phyloP scores from a whole-genome alignment of 1,284 basidiomycete genomes.

The Anthracocystis setariae region DNA sequence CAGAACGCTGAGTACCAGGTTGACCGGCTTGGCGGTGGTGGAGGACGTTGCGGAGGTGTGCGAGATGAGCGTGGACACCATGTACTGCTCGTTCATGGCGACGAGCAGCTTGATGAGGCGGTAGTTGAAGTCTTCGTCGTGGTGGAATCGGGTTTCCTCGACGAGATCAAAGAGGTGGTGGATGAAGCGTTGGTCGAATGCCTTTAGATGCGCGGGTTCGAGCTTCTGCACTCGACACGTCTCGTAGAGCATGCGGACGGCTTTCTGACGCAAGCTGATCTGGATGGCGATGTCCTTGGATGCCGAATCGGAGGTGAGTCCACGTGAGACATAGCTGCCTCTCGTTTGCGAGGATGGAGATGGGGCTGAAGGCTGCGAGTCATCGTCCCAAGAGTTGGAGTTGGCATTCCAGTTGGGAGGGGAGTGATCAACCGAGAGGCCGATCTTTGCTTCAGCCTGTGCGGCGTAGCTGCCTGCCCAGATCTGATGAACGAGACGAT shows the following conservation, averaged over 20 bases:
- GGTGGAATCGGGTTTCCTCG: constrained; percentile 85
- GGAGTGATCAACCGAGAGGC: constrained; percentile 15
- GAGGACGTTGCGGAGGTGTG: constrained; percentile 65
- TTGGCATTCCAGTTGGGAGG: constrained; percentile 18
- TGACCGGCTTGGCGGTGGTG: constrained; percentile 67
- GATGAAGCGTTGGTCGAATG: constrained; percentile 81
- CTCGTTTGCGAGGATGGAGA: background rate
- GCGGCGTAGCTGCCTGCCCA: constrained; percentile 66
- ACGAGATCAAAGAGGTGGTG: constrained; percentile 92
- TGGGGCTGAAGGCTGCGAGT: background rate
- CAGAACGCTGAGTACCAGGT: constrained; percentile 84
- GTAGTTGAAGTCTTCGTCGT: constrained; percentile 75
- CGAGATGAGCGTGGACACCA: constrained; percentile 76
- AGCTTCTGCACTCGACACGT: constrained; percentile 61
- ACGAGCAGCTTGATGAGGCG: constrained; percentile 55
- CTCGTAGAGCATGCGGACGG: constrained; percentile 68
- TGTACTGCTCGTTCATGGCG: constrained; percentile 97
- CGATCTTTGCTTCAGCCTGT: constrained; percentile 54
- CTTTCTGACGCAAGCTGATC: constrained; percentile 58
- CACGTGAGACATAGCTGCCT: constrained; percentile 4
- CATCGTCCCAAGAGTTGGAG: constrained; percentile 19
- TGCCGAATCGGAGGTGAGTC: constrained; percentile 23
- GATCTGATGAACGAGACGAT: constrained; percentile 62
- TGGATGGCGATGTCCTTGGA: constrained; percentile 45
- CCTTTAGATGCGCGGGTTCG: constrained; percentile 45